Base-by-base conservation (phyloP, 228 moss, liverwort and hornwort genomes). In the Sphagnum magellanicum region DNA sequence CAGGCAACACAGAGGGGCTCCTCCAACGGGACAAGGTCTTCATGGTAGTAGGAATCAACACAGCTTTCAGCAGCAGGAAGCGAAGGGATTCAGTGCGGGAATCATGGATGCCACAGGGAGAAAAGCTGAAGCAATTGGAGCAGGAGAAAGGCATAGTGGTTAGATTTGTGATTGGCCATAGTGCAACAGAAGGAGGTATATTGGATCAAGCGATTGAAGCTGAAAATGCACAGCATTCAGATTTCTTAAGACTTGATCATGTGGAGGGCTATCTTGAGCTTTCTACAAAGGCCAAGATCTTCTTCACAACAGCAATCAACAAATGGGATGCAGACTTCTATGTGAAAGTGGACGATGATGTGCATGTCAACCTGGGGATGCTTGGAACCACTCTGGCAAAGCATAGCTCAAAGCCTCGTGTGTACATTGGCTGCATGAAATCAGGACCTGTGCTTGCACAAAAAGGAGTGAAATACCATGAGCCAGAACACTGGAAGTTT, bases 401-500 rank as follows among this genome's bases (percentile, higher is more conserved):
- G 15, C 96, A 93, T 74, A 89, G 89, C 10, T 65, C 93, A 48
- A 97, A 91, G 79, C 88, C 93, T 57, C 92, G 91, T 6, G 93
- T 93, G 49, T 97, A 97, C 72, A 91, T 93, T 48, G 96, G 96
- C 4, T 97, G 96, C 70, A 97, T 97, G 96, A 97, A 97, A 74
- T 97, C 96, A 51, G 96, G 96, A 61, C 96, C 91, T 16, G 96
- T 97, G 63, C 85, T 97, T 50, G 93, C 96, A 50, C 96, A 97
- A 75, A 93, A 93, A 77, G 91, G 91, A 71, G 96, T 91, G 66
- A 97, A 97, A 63, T 97, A 97, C 53, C 96, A 97, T 63, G 96
- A 97, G 79, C 96, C 96, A 17, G 96, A 97, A 72, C 93, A 89
- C 74, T 97, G 96, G 96, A 97, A 93, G 72, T 97, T 97, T 61